Evolutionary conservation across 768 basidiomycete species (phyloP).

Genomic region (Coprinellus micaceus): DNA sequence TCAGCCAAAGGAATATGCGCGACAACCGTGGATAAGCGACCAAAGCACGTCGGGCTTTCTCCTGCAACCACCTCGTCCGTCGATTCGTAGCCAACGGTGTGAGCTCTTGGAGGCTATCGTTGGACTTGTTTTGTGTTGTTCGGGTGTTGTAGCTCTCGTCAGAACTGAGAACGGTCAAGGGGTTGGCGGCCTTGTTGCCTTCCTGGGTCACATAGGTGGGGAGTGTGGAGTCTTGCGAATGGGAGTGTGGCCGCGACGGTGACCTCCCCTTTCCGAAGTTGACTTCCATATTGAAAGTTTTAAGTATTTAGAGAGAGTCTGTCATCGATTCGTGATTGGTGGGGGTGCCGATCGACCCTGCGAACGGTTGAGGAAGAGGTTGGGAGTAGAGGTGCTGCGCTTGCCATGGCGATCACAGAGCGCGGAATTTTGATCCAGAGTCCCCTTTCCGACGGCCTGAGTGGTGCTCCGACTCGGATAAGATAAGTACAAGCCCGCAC

Average conservation of each 20-base stretch:
- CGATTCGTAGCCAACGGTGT: conserved; percentile 9
- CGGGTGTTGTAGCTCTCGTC: not conserved
- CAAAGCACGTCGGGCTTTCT: conserved; percentile 15
- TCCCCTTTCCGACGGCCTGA: not conserved
- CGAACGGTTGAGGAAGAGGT: not conserved
- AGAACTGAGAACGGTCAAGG: not conserved
- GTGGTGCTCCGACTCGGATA: not conserved
- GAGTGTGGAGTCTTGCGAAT: conserved; percentile 1
- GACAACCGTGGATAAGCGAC: conserved; percentile 18
- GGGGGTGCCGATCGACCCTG: too few species aligned
- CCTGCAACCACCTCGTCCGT: conserved; percentile 14
- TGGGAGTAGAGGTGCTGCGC: not conserved
- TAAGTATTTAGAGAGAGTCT: too few species aligned
- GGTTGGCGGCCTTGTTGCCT: not conserved
- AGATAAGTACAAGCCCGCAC: not conserved
- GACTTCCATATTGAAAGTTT: not conserved
- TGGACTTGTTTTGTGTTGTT: not conserved
- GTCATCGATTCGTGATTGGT: too few species aligned
- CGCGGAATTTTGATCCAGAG: too few species aligned
- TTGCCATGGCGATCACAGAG: not conserved
- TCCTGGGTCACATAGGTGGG: not conserved
- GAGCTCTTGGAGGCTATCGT: not conserved
- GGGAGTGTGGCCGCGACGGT: not conserved
- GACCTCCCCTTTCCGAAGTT: not conserved
- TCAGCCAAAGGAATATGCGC: conserved; percentile 32